phyloP scores from a whole-genome alignment of 805 yeast genomes.

The Vanderwaltozyma yarrowii region DNA sequence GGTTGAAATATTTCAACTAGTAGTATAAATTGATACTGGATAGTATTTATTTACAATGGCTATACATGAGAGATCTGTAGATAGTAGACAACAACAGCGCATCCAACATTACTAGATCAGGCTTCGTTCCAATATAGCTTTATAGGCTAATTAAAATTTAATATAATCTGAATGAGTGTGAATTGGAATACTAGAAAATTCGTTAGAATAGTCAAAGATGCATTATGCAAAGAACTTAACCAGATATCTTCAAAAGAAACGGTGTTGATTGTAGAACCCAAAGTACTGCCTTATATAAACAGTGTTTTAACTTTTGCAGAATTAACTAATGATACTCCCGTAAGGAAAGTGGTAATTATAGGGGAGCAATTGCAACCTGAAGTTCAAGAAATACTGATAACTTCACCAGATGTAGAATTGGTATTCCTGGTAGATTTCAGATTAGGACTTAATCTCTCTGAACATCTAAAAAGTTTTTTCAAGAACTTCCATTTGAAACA shows the following conservation, averaged over 20 bases:
- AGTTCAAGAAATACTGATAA: constrained; percentile 7
- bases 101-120: no score
- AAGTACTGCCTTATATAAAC: constrained; percentile 14
- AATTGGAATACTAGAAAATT: constrained; percentile 24
- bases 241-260: constrained; percentile 10
- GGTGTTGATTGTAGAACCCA: constrained; percentile 18
- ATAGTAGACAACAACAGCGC: no score
- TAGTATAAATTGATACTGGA: not conserved
- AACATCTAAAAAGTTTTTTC: constrained; percentile 1
- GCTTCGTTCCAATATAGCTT: no score
- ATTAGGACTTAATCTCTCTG: constrained; percentile 15
- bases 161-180: constrained; percentile 16
- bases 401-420: constrained; percentile 7
- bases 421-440: constrained; percentile 22
- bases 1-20: not conserved
- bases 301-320: constrained; percentile 19
- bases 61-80: no score
- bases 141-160: no score
- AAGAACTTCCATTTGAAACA: not conserved
- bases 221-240: constrained; percentile 11
- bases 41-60: no score
- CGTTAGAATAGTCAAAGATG: constrained; percentile 7
- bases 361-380: constrained; percentile 14
- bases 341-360: constrained; percentile 17
- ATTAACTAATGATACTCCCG: constrained; percentile 19